A percentile compares a stretch with the other conserved stretches of the same genome.
Evolutionary conservation across 1,139 yeast genomes (phyloP).

Genomic region (Scheffersomyces insectosa): DNA sequence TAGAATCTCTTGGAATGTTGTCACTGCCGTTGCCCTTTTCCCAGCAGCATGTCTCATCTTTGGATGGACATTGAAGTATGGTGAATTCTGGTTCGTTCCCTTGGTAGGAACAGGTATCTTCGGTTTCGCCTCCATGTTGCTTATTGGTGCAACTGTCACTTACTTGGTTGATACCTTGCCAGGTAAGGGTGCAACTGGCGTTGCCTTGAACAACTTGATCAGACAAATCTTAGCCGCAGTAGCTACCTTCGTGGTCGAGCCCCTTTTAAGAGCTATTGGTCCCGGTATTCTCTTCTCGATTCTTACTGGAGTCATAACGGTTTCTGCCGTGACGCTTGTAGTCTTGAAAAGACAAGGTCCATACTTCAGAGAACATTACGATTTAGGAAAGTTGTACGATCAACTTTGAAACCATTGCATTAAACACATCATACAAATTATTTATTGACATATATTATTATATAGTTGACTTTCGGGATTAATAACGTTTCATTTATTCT

Average conservation of each 20-base stretch:
- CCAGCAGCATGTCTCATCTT: constrained; percentile 71
- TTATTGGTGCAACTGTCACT: constrained; percentile 78
- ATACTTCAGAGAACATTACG: constrained; percentile 64
- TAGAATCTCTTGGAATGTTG: constrained; percentile 73
- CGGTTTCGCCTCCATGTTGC: constrained; percentile 83
- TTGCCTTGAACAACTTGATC: constrained; percentile 75
- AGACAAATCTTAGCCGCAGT: constrained; percentile 74
- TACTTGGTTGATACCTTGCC: constrained; percentile 84
- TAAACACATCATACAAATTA: background rate
- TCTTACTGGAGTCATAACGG: constrained; percentile 55
- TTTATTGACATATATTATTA: background rate
- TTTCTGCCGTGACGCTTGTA: constrained; percentile 44
- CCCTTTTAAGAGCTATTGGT: constrained; percentile 62
- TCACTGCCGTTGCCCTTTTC: constrained; percentile 58
- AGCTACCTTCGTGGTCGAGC: constrained; percentile 76
- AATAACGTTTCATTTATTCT: background rate
- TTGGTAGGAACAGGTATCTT: constrained; percentile 77
- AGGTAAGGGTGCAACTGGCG: constrained; percentile 87
- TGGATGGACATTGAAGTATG: constrained; percentile 77
- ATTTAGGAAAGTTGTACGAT: constrained; percentile 59
- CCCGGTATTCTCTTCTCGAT: constrained; percentile 71
- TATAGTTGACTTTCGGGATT: background rate
- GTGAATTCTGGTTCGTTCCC: constrained; percentile 73
- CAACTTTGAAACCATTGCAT: constrained; percentile 21
- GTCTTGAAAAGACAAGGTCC: constrained; percentile 60